phyloP scores from a whole-genome alignment of 75 land plant species.

The Azolla pinnata region DNA sequence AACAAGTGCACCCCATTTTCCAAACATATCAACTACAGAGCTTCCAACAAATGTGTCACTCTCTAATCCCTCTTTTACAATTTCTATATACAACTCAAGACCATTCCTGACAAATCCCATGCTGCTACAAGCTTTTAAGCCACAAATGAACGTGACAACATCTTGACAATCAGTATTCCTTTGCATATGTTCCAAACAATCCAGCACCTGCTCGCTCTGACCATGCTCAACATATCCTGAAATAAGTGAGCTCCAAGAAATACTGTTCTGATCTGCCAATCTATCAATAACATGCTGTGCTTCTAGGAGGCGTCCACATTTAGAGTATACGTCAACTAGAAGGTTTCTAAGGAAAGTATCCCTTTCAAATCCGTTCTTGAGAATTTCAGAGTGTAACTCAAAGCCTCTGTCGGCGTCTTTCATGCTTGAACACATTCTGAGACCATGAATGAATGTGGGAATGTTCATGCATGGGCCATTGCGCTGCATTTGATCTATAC shows the following conservation, averaged over 20 bases:
- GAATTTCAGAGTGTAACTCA: slow-evolving; percentile 3
- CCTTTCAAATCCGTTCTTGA: slow-evolving; percentile 43
- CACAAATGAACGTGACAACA: slow-evolving; percentile 4
- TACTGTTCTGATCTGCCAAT: slow-evolving; percentile 23
- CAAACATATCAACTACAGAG: too few species aligned
- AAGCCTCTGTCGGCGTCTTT: not conserved
- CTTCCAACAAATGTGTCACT: too few species aligned
- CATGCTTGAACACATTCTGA: slow-evolving; percentile 16
- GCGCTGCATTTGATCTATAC: slow-evolving; percentile 4
- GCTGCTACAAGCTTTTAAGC: slow-evolving; percentile 7
- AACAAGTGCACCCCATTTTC: too few species aligned
- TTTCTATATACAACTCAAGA: too few species aligned
- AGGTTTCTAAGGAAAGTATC: slow-evolving; percentile 45
- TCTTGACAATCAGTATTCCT: slow-evolving; percentile 12
- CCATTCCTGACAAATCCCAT: slow-evolving; percentile 11
- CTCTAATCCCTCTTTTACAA: too few species aligned
- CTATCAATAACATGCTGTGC: slow-evolving; percentile 28
- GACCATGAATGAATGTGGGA: slow-evolving; percentile 5
- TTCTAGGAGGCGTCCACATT: slow-evolving; percentile 16
- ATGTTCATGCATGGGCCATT: not conserved
- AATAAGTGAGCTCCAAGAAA: slow-evolving; percentile 51
- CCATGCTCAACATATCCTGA: slow-evolving; percentile 33
- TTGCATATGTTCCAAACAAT: slow-evolving; percentile 25
- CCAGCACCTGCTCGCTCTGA: slow-evolving; percentile 12
- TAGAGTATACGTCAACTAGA: slow-evolving; percentile 41